These are phyloP conservation scores for Fusarium anguioides DNA, from an alignment of 2,329 filamentous ascomycete genomes.

Conservation along the genomic window DNA sequence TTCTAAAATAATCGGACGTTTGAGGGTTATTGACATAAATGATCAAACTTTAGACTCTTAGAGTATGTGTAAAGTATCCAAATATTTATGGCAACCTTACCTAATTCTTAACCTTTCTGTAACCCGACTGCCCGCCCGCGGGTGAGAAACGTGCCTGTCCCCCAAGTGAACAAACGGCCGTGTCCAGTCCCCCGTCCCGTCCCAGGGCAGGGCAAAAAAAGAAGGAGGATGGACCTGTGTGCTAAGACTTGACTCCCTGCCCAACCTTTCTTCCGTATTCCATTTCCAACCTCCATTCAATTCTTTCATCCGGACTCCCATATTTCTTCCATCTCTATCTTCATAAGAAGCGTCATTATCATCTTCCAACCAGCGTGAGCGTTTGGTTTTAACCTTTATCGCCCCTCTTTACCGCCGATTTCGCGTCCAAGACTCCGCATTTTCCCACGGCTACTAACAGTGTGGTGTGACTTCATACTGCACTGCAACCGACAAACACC, in stretches of 20 bases:
- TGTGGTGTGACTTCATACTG: constrained; percentile 44
- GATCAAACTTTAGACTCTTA: too few relatives aligned
- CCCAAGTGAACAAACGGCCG: not conserved
- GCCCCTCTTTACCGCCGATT: constrained; percentile 18
- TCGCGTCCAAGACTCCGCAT: constrained; percentile 30
- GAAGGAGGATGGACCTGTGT: constrained; percentile 7
- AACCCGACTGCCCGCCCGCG: not conserved
- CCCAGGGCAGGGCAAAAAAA: constrained; percentile 35
- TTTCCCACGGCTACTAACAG: constrained; percentile 7
- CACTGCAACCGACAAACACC: constrained; percentile 19
- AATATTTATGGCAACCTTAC: too few relatives aligned
- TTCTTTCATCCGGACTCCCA: constrained; percentile 7
- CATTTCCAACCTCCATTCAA: constrained; percentile 12
- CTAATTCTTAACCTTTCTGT: too few relatives aligned
- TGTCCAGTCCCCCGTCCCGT: not conserved
- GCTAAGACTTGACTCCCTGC: constrained; percentile 28
- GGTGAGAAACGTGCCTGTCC: constrained; percentile 27
- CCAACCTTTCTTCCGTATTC: constrained; percentile 33
- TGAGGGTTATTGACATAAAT: too few relatives aligned
- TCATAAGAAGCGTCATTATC: not conserved
- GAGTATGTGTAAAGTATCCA: too few relatives aligned
- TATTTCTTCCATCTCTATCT: not conserved
- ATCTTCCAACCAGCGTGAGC: not conserved
- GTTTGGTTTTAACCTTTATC: not conserved
- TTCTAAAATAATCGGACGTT: too few relatives aligned